These are phyloP conservation scores for Salix caprea DNA, from an alignment of 345 rosid genomes.

Conservation along the genomic window DNA sequence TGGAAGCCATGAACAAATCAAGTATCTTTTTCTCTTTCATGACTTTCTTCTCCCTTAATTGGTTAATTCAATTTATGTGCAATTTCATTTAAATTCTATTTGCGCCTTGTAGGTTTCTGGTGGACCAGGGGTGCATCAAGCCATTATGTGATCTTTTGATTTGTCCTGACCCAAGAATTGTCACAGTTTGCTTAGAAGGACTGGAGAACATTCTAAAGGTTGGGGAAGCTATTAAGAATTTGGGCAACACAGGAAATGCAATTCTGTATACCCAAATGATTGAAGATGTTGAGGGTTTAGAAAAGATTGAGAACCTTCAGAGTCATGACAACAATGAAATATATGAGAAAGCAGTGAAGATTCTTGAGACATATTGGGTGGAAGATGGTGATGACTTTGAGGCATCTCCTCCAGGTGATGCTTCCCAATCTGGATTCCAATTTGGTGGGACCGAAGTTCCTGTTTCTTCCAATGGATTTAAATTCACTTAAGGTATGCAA, in stretches of 20 bases:
- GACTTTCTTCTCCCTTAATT: not conserved
- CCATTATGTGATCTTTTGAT: conserved; percentile 25
- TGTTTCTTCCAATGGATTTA: conserved; percentile 19
- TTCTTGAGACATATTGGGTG: conserved; percentile 23
- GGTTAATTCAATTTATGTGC: not conserved
- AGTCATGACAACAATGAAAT: conserved; percentile 27
- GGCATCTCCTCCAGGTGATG: conserved; percentile 7
- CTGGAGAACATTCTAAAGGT: conserved; percentile 26
- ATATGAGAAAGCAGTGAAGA: conserved; percentile 24
- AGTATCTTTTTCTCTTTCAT: conserved; percentile 5
- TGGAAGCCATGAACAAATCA: conserved; percentile 27
- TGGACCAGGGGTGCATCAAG: conserved; percentile 24
- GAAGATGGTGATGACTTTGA: conserved; percentile 16
- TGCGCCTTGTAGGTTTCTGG: conserved; percentile 17
- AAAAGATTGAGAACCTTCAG: conserved; percentile 21
- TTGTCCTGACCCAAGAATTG: conserved; percentile 25
- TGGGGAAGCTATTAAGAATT: conserved; percentile 24
- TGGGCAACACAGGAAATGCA: conserved; percentile 13
- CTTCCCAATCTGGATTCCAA: conserved; percentile 14
- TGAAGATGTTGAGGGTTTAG: conserved; percentile 23
- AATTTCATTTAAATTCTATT: not conserved
- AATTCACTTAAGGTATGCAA: conserved; percentile 14
- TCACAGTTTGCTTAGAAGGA: conserved; percentile 24
- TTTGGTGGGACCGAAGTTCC: conserved; percentile 10
- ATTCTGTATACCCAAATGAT: conserved; percentile 22